These are phyloP conservation scores for Holtermannia corniformis DNA, from an alignment of 768 basidiomycete species.

Conservation along the genomic window DNA sequence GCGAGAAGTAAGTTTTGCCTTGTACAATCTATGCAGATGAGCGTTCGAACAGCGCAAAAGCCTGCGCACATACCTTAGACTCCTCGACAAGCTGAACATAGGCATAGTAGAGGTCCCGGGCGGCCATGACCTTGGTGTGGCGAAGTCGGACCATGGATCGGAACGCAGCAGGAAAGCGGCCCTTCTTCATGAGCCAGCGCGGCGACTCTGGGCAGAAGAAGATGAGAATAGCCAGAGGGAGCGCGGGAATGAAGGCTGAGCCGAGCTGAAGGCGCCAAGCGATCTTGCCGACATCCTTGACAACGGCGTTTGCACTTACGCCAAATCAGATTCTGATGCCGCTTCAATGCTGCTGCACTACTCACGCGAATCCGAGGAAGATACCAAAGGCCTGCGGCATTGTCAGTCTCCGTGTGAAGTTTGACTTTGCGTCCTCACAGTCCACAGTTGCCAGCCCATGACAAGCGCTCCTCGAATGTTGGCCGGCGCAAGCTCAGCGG, in stretches of 20 bases:
- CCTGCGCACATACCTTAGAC: constrained; percentile 8
- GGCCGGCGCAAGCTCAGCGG: constrained; percentile 69
- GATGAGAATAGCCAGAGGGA: constrained; percentile 13
- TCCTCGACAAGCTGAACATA: constrained; percentile 40
- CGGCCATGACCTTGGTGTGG: constrained; percentile 35
- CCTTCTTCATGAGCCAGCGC: constrained; percentile 41
- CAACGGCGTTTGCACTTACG: constrained; percentile 34
- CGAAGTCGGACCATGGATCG: constrained; percentile 34
- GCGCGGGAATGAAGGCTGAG: constrained; percentile 20
- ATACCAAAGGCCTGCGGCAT: constrained; percentile 40
- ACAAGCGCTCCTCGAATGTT: constrained; percentile 75
- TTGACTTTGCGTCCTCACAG: background rate
- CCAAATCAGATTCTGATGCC: too few species aligned
- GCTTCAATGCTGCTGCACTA: too few species aligned
- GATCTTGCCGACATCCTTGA: constrained; percentile 27
- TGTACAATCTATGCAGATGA: too few species aligned
- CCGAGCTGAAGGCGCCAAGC: constrained; percentile 43
- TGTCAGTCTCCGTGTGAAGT: background rate
- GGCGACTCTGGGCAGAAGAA: constrained; percentile 30
- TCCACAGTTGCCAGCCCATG: constrained; percentile 63
- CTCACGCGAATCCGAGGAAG: constrained; percentile 37
- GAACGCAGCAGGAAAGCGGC: constrained; percentile 33
- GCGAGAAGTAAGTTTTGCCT: constrained; percentile 35
- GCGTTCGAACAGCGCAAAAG: constrained; percentile 21
- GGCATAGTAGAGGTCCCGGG: constrained; percentile 43